A percentile compares a stretch with the other conserved stretches of the same genome.
Evolutionary conservation across 768 basidiomycete species (phyloP).

Genomic region (Boletellus ananiceps): DNA sequence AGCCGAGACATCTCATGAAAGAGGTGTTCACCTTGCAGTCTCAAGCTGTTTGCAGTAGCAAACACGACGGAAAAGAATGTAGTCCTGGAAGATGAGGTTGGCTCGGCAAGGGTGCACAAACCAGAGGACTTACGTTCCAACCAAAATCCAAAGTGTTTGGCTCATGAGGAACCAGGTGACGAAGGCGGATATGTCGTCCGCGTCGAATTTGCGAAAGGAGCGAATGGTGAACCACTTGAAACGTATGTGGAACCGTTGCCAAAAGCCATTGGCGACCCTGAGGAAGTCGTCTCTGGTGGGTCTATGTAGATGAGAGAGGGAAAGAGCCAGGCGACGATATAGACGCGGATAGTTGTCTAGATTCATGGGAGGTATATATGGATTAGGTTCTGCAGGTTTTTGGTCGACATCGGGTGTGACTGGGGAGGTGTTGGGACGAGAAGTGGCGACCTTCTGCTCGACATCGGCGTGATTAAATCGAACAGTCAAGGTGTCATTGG

Average conservation of each 20-base stretch:
- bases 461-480: conserved; percentile 17
- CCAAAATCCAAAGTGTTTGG: conserved; percentile 91
- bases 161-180: conserved; percentile 94
- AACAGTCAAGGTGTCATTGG: background rate
- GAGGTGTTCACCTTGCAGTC: conserved; percentile 61
- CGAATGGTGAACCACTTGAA: conserved; percentile 97
- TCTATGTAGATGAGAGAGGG: conserved; percentile 69
- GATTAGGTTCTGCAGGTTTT: conserved; percentile 8
- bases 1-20: background rate
- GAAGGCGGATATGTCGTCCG: conserved; percentile 96
- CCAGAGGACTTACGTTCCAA: conserved; percentile 52
- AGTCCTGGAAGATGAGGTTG: conserved; percentile 47
- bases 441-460: conserved; percentile 2
- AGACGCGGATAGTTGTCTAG: conserved; percentile 75
- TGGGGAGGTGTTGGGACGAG: background rate
- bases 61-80: conserved; percentile 95
- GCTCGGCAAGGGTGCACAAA: background rate
- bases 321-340: conserved; percentile 72
- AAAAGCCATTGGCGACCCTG: conserved; percentile 81
- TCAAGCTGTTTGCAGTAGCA: conserved; percentile 81
- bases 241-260: conserved; percentile 83
- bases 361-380: conserved; percentile 31
- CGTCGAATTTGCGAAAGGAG: conserved; percentile 91
- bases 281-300: conserved; percentile 91
- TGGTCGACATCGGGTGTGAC: conserved; percentile 3